phyloP scores from a whole-genome alignment of 2,329 filamentous ascomycete species.

The Hypomyces rosellus region DNA sequence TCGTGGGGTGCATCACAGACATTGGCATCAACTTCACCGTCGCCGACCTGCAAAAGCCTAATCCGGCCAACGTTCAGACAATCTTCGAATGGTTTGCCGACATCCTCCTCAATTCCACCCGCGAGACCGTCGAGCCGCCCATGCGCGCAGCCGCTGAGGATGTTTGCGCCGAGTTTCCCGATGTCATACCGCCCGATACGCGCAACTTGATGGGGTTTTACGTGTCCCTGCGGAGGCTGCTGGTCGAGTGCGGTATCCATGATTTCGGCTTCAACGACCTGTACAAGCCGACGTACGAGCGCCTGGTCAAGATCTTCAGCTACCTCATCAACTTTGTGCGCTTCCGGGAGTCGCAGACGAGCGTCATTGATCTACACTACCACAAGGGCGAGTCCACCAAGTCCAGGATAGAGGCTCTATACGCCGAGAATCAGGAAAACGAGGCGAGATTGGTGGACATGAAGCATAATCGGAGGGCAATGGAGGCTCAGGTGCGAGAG shows the following conservation, averaged over 20 bases:
- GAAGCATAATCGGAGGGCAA: conserved; percentile 69
- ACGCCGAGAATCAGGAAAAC: conserved; percentile 80
- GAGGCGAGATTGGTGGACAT: conserved; percentile 75
- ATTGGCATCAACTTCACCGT: conserved; percentile 87
- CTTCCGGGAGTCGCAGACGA: conserved; percentile 88
- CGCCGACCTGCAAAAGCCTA: conserved; percentile 86
- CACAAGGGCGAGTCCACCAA: conserved; percentile 86
- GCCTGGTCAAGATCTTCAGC: conserved; percentile 90
- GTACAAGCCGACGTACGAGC: conserved; percentile 82
- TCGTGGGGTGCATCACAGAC: conserved; percentile 94
- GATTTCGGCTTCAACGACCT: conserved; percentile 93
- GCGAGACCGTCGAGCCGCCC: conserved; percentile 87
- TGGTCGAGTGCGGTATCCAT: conserved; percentile 82
- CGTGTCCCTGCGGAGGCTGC: conserved; percentile 68
- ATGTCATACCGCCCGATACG: conserved; percentile 81
- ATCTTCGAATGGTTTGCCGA: conserved; percentile 98
- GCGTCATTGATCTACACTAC: conserved; percentile 86
- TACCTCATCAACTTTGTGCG: conserved; percentile 99
- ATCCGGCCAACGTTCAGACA: conserved; percentile 89
- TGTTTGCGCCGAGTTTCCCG: conserved; percentile 73
- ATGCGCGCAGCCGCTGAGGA: conserved; percentile 91
- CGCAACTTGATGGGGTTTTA: conserved; percentile 96
- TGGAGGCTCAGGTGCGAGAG: conserved; percentile 75
- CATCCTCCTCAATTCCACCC: conserved; percentile 85
- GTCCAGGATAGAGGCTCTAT: conserved; percentile 77